These are phyloP conservation scores for Collybia sp. DNA, from an alignment of 768 basidiomycete species.

Conservation along the genomic window DNA sequence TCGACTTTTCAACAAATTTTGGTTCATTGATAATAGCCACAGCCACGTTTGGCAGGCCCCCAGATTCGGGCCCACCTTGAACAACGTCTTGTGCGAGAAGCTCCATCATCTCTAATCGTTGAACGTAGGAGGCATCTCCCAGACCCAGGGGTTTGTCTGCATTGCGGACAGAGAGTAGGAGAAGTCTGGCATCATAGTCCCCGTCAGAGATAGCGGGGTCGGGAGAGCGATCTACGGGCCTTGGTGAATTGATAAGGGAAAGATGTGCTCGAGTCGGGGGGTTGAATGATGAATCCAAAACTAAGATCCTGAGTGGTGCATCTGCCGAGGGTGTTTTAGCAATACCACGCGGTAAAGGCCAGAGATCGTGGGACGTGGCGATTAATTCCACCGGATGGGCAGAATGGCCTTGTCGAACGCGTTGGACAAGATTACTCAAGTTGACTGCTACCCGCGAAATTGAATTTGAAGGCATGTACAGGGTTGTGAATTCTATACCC, in stretches of 20 bases:
- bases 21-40: conserved; percentile 85
- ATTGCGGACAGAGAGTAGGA: conserved; percentile 82
- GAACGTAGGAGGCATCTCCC: conserved; percentile 68
- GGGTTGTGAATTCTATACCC: no score
- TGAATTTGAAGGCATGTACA: no score
- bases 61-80: conserved; percentile 5
- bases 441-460: background rate
- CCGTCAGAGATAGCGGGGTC: background rate
- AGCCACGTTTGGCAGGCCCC: conserved; percentile 47
- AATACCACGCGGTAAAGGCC: conserved; percentile 43
- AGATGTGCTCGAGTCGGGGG: conserved; percentile 86
- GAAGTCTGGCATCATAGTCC: conserved; percentile 30
- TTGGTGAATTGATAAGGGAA: conserved; percentile 55
- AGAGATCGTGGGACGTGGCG: conserved; percentile 52
- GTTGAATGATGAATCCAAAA: conserved; percentile 93
- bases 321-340: conserved; percentile 3
- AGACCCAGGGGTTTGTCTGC: conserved; percentile 75
- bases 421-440: conserved; percentile 22
- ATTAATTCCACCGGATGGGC: conserved; percentile 52
- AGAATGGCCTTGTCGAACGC: conserved; percentile 39
- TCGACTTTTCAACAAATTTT: conserved; percentile 82
- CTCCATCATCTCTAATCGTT: conserved; percentile 85
- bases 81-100: conserved; percentile 52
- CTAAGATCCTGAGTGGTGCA: conserved; percentile 48
- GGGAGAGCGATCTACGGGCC: conserved; percentile 10